Evolutionary conservation across 495 filamentous ascomycete genomes (phyloP), one percentile per base, ranked within the genome.

Genomic region (Penicillium ochrochloron): DNA sequence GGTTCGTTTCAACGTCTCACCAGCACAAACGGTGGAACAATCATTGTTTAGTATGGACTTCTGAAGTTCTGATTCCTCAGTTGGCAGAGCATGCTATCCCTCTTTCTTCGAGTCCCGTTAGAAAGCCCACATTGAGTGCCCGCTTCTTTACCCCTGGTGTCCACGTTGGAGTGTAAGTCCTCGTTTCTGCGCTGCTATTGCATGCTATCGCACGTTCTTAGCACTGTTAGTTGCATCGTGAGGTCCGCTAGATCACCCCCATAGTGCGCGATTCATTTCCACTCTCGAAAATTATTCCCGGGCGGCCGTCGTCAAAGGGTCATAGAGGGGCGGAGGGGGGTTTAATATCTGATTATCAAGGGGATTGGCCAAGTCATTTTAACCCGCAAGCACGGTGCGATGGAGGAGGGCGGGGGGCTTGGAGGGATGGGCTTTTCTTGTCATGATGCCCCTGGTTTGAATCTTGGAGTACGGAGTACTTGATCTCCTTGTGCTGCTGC

Each of bases 401-500:
- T 27, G 25, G 59, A 53, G 60, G 61, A 59, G 64, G 55, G 23
- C 10, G 29, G 29, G 42, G 37, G 35, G 46, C 33, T 25, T 34
- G 58, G 55, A 48, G 55, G 44, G 57, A 50, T 15, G 59, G 42
- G n/a, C 7, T 23, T 23, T 50, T 50, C 46, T 25, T 50, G 11
- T 50, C 33, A 29, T 48, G 29, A 12, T 23, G n/a, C 9, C 27
- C 19, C 29, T 48, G 44, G 39, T 42, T 39, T 17, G n/a, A 31
- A 27, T 39, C 23, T 34, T 60, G 15, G 44, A 48, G 2, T 48
- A 3, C 44, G 57, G 52, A 70, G 64, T 66, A 67, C 60, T 69
- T 69, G 67, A 69, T 67, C 44, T 61, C 67, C 63, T 60, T 70
- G 37, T 41, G 59, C 64, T 62, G 67, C 60, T 48, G 15, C 7